Evolutionary conservation across 192 early-diverging fungal species (phyloP), one percentile per base, ranked within the genome.

Genomic region (Coemansia sp.): DNA sequence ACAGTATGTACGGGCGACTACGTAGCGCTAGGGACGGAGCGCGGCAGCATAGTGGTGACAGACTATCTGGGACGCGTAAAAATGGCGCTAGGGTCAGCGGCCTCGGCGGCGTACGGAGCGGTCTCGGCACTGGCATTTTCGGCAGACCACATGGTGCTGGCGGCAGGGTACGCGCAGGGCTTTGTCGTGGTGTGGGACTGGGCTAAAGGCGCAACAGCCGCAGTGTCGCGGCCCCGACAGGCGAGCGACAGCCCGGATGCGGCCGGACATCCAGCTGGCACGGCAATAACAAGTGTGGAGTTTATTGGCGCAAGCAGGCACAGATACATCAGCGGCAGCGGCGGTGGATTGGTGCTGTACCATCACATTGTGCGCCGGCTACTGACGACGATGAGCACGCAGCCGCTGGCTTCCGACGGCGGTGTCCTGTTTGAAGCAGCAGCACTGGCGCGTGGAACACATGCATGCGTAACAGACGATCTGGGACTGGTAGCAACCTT

Each of bases 101-200:
- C 67, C 8, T 56, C 60, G 1, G 47, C 61, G 4, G 31, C 62
- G 6, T 75, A 81, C 36, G 78, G 78, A 11, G 31, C 69, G 17
- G 78, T 75, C 15, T 72, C 78, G 2, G 62, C 72, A 31, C 42
- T 81, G n/a, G 64, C 64, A 20, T 75, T 81, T 36, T 81, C 78
- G 19, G 59, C 69, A 23, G 69, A 81, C 62, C 42, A 69, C 23
- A 38, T 56, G 15, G 61, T 52, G 50, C 57, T 81, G n/a, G 59
- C 66, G 36, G 78, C 61, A 8, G 78, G 78, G 14, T 72, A 75
- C 36, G 50, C 73, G 17, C 63, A 59, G 42, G 78, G 78, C 8
- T 72, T 68, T 31, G 73, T 81, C 1, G 66, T 68, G 17, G 69
- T 81, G 44, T 81, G 78, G 78, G 78, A 81, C 70, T 75, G 73